phyloP scores from a whole-genome alignment of 805 yeast genomes.

The Zygoascus bituminiphila region DNA sequence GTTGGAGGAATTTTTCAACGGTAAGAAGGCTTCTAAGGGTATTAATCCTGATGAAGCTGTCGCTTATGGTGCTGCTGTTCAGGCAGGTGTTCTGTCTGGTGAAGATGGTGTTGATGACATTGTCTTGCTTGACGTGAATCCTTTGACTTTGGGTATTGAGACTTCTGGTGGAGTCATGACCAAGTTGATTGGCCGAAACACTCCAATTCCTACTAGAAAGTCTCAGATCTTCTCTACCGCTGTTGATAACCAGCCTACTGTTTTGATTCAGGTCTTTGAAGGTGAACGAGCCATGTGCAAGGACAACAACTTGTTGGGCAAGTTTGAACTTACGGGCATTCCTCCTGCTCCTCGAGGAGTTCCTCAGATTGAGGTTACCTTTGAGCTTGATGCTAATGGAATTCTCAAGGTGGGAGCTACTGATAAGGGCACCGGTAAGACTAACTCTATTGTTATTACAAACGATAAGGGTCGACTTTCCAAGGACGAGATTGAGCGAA shows the following conservation, averaged over 20 bases:
- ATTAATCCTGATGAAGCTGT: conserved; percentile 99
- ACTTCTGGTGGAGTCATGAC: conserved; percentile 98
- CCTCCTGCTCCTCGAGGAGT: conserved; percentile 92
- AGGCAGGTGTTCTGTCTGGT: conserved; percentile 95
- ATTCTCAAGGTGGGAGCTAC: conserved; percentile 78
- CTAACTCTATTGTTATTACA: conserved; percentile 83
- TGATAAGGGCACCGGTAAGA: conserved; percentile 91
- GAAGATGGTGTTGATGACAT: conserved; percentile 89
- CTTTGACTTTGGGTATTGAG: conserved; percentile 91
- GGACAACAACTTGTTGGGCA: conserved; percentile 85
- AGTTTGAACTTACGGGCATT: conserved; percentile 76
- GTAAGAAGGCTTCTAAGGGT: conserved; percentile 94
- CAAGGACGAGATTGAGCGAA: conserved; percentile 90
- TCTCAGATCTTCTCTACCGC: conserved; percentile 94
- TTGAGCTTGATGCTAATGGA: conserved; percentile 80
- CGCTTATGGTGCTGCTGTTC: conserved; percentile 99
- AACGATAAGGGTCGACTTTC: conserved; percentile 92
- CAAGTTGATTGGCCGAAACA: conserved; percentile 86
- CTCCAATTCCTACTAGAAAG: conserved; percentile 92
- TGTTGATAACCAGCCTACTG: conserved; percentile 94
- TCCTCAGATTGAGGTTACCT: conserved; percentile 87
- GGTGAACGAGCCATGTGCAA: conserved; percentile 95
- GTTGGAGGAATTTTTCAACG: conserved; percentile 81
- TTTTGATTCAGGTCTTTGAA: conserved; percentile 85
- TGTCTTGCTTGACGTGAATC: conserved; percentile 86